Evolutionary conservation across 306 rosid species (phyloP), one percentile per base, ranked within the genome.

Genomic region (Quercus parvula): DNA sequence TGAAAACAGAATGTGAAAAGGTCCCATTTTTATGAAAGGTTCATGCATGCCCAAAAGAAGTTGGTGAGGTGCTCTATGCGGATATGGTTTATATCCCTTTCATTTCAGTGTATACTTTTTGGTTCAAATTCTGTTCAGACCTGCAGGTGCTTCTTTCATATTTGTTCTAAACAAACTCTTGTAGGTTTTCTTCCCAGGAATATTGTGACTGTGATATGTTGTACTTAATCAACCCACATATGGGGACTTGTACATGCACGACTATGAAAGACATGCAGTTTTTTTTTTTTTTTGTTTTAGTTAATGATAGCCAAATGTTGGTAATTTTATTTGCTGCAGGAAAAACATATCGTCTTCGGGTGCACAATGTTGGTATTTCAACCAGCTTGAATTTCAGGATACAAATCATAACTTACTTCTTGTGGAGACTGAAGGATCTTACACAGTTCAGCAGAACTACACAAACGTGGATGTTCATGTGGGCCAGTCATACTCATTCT

Each of bases 391-490:
- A 93, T 82, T 93, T 93, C 78, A 81, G 91, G 72, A 91, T 93
- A 77, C 97, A 93, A 84, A 85, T 78, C 97, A 93, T 81, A 91
- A 93, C 85, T 62, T 93, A 77, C 86, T 91, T 46, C 86, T 93
- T 2, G 97, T 89, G 75, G 97, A 93, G 89, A 91, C 94, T 1
- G 96, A 93, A 84, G 96, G 97, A 67, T 91, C 96, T 63, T 91
- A 93, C 84, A 89, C 97, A 6, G 86, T 91, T 52, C 96, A 93
- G 83, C 96, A 91, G 76, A 91, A 83, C 83, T 89, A 91, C 73
- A 75, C 89, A 41, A 85, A 84, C 86, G 85, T 93, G 94, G 94
- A 93, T 82, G 86, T 93, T 78, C 97, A 93, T 52, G 96, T 93
- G 58, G 97, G 97, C 71, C 96, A 91, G 87, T 93, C 97, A 10